phyloP scores from a whole-genome alignment of 1,284 basidiomycete genomes.

The Ceratobasidium theobromae region DNA sequence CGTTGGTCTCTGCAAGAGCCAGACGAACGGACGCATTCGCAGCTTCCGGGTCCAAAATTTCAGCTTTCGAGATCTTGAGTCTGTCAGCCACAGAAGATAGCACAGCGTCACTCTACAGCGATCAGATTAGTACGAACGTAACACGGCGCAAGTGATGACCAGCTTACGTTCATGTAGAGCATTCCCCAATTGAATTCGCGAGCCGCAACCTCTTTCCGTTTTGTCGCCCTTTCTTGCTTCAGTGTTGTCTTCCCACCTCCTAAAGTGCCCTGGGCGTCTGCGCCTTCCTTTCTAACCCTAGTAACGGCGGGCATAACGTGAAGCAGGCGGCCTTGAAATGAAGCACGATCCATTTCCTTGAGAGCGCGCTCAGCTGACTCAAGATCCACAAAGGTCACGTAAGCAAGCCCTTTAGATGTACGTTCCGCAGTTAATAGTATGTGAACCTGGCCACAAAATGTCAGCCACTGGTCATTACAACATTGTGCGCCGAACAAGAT shows the following conservation, averaged over 20 bases:
- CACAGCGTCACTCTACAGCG: slow-evolving; percentile 78
- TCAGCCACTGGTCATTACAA: slow-evolving; percentile 6
- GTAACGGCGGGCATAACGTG: slow-evolving; percentile 87
- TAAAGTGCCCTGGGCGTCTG: slow-evolving; percentile 46
- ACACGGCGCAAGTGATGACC: not conserved
- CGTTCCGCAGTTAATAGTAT: slow-evolving; percentile 70
- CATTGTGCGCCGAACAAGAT: slow-evolving; percentile 22
- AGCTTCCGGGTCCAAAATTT: slow-evolving; percentile 76
- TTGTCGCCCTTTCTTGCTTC: slow-evolving; percentile 69
- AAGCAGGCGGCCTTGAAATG: slow-evolving; percentile 89
- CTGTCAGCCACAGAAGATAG: slow-evolving; percentile 79
- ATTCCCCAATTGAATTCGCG: slow-evolving; percentile 96
- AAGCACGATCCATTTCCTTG: slow-evolving; percentile 75
- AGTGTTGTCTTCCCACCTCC: slow-evolving; percentile 53
- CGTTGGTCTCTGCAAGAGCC: slow-evolving; percentile 92
- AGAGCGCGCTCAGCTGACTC: slow-evolving; percentile 75
- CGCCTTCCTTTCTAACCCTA: slow-evolving; percentile 53
- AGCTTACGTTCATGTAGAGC: slow-evolving; percentile 94
- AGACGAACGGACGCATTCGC: slow-evolving; percentile 81
- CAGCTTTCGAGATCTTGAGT: slow-evolving; percentile 80
- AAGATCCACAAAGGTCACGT: slow-evolving; percentile 72
- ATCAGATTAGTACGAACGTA: slow-evolving; percentile 35
- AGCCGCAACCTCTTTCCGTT: slow-evolving; percentile 71
- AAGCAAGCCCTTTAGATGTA: slow-evolving; percentile 80
- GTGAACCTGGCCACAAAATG: slow-evolving; percentile 61